These are phyloP conservation scores for Paramecium bursaria DNA, from an alignment of 73 alveolate species.

Conservation along the genomic window DNA sequence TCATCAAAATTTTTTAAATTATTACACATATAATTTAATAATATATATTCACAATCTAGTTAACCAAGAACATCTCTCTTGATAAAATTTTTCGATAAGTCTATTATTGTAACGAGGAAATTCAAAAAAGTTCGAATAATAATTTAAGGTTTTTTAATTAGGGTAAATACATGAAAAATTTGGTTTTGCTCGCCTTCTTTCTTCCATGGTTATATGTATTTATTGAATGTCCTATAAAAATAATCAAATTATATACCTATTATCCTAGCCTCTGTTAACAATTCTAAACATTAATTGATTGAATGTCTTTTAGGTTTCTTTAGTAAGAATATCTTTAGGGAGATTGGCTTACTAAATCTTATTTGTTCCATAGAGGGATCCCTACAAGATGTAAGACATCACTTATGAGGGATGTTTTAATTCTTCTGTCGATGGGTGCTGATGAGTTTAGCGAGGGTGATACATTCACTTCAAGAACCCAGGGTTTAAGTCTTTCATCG, in stretches of 20 bases:
- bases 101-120: conserved; percentile 66
- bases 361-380: conserved; percentile 86
- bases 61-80: conserved; percentile 38
- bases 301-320: conserved; percentile 59
- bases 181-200: conserved; percentile 46
- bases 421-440: conserved; percentile 88
- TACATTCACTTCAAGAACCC: conserved; percentile 95
- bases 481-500: conserved; percentile 89
- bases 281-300: conserved; percentile 7
- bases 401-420: conserved; percentile 85
- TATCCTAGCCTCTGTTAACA: conserved; percentile 44
- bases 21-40: too few relatives aligned
- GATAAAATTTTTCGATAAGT: conserved; percentile 24
- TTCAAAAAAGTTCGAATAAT: conserved; percentile 59
- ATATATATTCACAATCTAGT: conserved; percentile 14
- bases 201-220: conserved; percentile 69
- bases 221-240: too few relatives aligned
- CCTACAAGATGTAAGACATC: conserved; percentile 89
- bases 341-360: conserved; percentile 8
- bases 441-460: conserved; percentile 90
- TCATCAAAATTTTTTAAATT: too few relatives aligned
- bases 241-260: conserved; percentile 39
- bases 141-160: conserved; percentile 41
- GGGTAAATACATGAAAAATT: conserved; percentile 65
- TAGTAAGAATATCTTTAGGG: background rate